phyloP scores from a whole-genome alignment of 2,329 filamentous ascomycete genomes.

The Neonectria sp. region DNA sequence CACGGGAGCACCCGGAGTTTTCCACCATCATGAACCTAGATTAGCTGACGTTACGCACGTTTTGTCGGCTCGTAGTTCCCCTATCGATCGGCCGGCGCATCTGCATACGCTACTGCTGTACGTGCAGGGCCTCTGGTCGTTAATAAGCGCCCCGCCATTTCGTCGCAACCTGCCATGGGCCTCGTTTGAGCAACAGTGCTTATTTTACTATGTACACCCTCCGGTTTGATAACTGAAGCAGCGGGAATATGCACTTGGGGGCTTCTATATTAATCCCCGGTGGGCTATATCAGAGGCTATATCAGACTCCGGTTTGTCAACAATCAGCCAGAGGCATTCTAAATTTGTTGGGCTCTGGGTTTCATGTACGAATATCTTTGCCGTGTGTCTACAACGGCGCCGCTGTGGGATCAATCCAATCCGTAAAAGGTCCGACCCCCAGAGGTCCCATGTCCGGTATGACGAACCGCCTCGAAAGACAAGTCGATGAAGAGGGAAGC shows the following conservation, averaged over 20 bases:
- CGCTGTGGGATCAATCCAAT: constrained; percentile 16
- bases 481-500: not conserved
- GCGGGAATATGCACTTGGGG: not conserved
- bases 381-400: constrained; percentile 18
- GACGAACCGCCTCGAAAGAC: not conserved
- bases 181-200: not conserved
- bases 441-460: constrained; percentile 15
- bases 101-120: constrained; percentile 16
- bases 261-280: constrained; percentile 14
- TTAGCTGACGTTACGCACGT: constrained; percentile 43
- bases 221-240: not conserved
- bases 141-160: constrained; percentile 39
- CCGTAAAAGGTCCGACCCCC: constrained; percentile 25
- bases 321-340: constrained; percentile 4
- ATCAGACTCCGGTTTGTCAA: not conserved
- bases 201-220: constrained; percentile 18
- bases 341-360: constrained; percentile 16
- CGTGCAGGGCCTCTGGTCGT: constrained; percentile 20
- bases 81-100: constrained; percentile 28
- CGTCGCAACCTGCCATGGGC: not conserved
- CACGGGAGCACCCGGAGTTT: constrained; percentile 24
- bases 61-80: constrained; percentile 31
- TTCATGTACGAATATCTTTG: constrained; percentile 7
- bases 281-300: constrained; percentile 8
- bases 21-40: constrained; percentile 20